Conservation (phyloP, 495 filamentous ascomycete genomes). For the Daldinia bambusicola region DNA sequence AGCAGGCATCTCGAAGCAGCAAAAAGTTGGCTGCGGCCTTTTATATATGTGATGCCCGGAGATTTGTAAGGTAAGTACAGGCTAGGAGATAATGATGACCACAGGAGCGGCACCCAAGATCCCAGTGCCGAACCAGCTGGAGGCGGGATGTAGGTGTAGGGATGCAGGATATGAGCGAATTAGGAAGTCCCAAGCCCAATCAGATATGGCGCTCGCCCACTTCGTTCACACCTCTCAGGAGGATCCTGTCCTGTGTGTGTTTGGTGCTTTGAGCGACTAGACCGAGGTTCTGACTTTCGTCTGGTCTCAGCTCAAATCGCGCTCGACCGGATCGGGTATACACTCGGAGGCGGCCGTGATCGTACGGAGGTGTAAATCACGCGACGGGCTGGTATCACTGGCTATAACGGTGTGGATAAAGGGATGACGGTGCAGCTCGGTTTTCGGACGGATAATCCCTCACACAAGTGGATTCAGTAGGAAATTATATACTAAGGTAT, state of each 20-base stretch:
- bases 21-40: slow-evolving; percentile 27
- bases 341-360: slow-evolving; percentile 38
- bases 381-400: slow-evolving; percentile 19
- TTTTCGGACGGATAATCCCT: slow-evolving; percentile 2
- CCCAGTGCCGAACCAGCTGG: slow-evolving; percentile 13
- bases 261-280: background rate
- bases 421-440: slow-evolving; percentile 3
- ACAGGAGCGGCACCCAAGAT: slow-evolving; percentile 30
- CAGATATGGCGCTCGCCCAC: slow-evolving; percentile 32
- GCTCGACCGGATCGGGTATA: slow-evolving; percentile 21
- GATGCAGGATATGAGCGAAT: slow-evolving; percentile 42
- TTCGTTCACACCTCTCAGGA: slow-evolving; percentile 19
- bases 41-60: slow-evolving; percentile 20
- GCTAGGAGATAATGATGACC: background rate
- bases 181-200: slow-evolving; percentile 46
- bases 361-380: slow-evolving; percentile 31
- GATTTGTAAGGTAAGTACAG: slow-evolving; percentile 14
- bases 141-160: slow-evolving; percentile 12
- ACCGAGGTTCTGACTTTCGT: slow-evolving; percentile 17
- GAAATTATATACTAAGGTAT: background rate
- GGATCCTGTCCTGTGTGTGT: slow-evolving; percentile 22
- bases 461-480: background rate
- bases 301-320: slow-evolving; percentile 6
- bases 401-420: slow-evolving; percentile 14
- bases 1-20: slow-evolving; percentile 34